Base-by-base conservation (phyloP, 148 eudicot genomes). In the Hydrangea macrophylla region DNA sequence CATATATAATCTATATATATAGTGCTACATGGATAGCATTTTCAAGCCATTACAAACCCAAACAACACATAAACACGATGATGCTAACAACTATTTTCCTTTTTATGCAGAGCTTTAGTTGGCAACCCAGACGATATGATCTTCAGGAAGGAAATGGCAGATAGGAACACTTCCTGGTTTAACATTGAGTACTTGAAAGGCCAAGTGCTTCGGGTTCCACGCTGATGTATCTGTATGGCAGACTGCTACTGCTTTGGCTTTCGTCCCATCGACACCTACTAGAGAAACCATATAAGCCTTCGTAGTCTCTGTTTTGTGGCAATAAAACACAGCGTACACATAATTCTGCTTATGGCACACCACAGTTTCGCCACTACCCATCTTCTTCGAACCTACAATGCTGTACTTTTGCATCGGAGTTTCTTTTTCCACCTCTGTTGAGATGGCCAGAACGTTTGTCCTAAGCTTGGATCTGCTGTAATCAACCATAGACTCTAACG, bases 291-390 rank as follows among this genome's bases (percentile, higher is more conserved):
- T 18, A 13, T 74, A 80, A 5, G 75, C 45, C 50, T 62, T 67
- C 0, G 81, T 57, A 12, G 77, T 71, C 11, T n/a, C 42, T 3
- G 68, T 31, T n/a, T 64, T 51, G 60, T 83, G 86, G 69, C 83
- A 80, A 6, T 68, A 76, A 45, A 79, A 79, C 48, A 80, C 77
- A 0, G 81, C 75, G 24, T 77, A 79, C 0, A 77, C 63, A 9
- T 79, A 83, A 31, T 31, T 64, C 65, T 76, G 73, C 75, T 83
- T 83, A 39, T 80, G 81, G 68, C 86, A 80, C 42, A 71, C 83
- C 58, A 79, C 76, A 10, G 60, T 40, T 58, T 60, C 40, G 1
- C 28, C 65, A 26, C 33, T 44, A 3, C 25, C 64, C 53, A 55
- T 56, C 62, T 77, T 67, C 31, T 51, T 68, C 60, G 57, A 65